Evolutionary conservation across 345 rosid species (phyloP).

Genomic region (Ailanthus altissimus): DNA sequence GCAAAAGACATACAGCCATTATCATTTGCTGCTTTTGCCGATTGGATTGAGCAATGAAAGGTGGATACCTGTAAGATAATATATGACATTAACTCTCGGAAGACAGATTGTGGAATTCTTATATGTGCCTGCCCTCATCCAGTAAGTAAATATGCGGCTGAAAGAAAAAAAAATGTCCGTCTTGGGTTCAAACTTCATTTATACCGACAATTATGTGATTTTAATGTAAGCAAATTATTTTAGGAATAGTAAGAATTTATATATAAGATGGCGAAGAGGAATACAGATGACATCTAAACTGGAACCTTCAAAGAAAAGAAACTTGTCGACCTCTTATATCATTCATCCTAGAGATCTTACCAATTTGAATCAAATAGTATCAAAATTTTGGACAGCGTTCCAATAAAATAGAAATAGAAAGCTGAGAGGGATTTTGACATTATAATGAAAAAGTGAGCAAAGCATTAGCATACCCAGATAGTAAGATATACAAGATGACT

Average conservation of each 20-base stretch:
- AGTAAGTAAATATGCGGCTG: no score
- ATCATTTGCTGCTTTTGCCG: slow-evolving; percentile 69
- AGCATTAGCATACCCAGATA: slow-evolving; percentile 45
- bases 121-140: not conserved
- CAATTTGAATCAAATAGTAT: no score
- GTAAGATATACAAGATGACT: slow-evolving; percentile 60
- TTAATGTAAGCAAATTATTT: no score
- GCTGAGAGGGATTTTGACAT: not conserved
- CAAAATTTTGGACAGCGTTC: no score
- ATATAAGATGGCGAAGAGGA: no score
- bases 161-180: no score
- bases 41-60: slow-evolving; percentile 62
- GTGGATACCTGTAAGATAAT: slow-evolving; percentile 52
- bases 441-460: no score
- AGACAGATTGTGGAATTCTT: not conserved
- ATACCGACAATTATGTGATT: no score
- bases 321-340: not conserved
- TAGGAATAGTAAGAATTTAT: no score
- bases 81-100: not conserved
- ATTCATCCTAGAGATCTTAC: no score
- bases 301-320: not conserved
- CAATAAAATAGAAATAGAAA: not conserved
- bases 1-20: slow-evolving; percentile 39
- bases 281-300: no score
- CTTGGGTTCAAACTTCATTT: no score